These are phyloP conservation scores for Dalbergia cochinchinensis DNA, from an alignment of 306 rosid genomes.

Conservation along the genomic window DNA sequence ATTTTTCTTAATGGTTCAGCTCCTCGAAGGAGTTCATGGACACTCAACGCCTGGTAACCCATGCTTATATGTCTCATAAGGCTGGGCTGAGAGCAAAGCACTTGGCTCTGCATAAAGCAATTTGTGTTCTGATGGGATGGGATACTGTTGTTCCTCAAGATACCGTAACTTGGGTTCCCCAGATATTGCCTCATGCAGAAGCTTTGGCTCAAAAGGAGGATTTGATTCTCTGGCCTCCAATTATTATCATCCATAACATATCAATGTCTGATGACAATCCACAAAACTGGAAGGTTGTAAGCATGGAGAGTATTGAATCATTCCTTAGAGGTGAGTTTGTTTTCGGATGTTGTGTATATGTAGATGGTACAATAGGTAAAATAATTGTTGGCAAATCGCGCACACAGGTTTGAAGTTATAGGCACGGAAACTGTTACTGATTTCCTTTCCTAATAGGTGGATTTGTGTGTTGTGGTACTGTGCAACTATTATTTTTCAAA, in stretches of 20 bases:
- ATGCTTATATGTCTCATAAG: constrained; percentile 96
- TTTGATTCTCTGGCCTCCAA: constrained; percentile 94
- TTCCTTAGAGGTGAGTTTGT: constrained; percentile 83
- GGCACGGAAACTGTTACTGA: neutral
- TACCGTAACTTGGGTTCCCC: constrained; percentile 86
- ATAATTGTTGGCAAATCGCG: neutral
- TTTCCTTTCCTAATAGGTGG: constrained; percentile 53
- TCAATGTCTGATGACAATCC: constrained; percentile 78
- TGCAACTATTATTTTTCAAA: constrained; percentile 28
- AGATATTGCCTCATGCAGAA: constrained; percentile 69
- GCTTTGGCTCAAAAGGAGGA: constrained; percentile 91
- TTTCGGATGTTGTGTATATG: neutral
- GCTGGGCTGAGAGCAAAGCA: constrained; percentile 80
- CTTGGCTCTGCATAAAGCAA: constrained; percentile 88
- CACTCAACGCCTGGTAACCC: constrained; percentile 87
- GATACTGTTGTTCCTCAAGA: constrained; percentile 76
- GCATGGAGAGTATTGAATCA: constrained; percentile 78
- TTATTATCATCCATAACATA: constrained; percentile 76
- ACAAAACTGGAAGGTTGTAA: constrained; percentile 81
- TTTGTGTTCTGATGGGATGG: constrained; percentile 96
- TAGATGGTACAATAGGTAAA: constrained; percentile 5
- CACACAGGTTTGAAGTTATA: constrained; percentile 27
- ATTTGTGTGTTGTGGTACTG: constrained; percentile 24
- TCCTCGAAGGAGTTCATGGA: constrained; percentile 92
- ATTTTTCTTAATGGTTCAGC: constrained; percentile 61